Conservation (phyloP, 306 rosid species). For the Abrus precatorius region DNA sequence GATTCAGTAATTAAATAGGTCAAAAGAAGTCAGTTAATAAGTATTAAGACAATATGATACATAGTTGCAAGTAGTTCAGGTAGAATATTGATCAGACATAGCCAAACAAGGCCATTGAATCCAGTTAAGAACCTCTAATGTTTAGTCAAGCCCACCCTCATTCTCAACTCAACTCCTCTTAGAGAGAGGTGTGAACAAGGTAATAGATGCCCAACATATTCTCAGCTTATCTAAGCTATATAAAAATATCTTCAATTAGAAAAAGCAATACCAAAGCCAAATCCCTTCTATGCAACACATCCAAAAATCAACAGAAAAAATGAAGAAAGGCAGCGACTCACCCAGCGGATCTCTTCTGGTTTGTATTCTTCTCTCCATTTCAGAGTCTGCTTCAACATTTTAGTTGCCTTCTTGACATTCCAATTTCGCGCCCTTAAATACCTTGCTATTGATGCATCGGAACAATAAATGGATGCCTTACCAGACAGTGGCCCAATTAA, state of each 20-base stretch:
- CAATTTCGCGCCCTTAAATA: constrained; percentile 84
- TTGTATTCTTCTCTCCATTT: constrained; percentile 85
- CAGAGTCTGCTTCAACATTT: constrained; percentile 81
- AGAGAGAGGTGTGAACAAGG: neutral
- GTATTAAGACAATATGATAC: constrained; percentile 8
- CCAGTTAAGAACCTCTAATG: constrained; percentile 11
- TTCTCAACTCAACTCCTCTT: neutral
- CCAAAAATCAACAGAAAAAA: constrained; percentile 4
- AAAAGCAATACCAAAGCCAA: neutral
- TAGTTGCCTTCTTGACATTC: constrained; percentile 90
- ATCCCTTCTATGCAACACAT: neutral
- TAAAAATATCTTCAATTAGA: neutral
- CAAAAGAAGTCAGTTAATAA: constrained; percentile 15
- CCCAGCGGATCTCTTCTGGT: constrained; percentile 97
- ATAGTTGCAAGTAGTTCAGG: constrained; percentile 3
- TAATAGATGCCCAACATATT: constrained; percentile 5
- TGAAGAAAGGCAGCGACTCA: constrained; percentile 46
- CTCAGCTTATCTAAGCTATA: neutral
- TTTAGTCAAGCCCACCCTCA: neutral
- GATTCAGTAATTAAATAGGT: constrained; percentile 5
- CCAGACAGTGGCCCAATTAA: constrained; percentile 73
- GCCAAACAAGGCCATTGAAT: constrained; percentile 16
- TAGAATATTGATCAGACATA: constrained; percentile 37
- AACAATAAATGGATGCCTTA: constrained; percentile 73
- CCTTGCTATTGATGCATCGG: constrained; percentile 80